Evolutionary conservation across 2,329 filamentous ascomycete species (phyloP), one percentile per base, ranked within the genome.

Genomic region (Ophiostoma ips): DNA sequence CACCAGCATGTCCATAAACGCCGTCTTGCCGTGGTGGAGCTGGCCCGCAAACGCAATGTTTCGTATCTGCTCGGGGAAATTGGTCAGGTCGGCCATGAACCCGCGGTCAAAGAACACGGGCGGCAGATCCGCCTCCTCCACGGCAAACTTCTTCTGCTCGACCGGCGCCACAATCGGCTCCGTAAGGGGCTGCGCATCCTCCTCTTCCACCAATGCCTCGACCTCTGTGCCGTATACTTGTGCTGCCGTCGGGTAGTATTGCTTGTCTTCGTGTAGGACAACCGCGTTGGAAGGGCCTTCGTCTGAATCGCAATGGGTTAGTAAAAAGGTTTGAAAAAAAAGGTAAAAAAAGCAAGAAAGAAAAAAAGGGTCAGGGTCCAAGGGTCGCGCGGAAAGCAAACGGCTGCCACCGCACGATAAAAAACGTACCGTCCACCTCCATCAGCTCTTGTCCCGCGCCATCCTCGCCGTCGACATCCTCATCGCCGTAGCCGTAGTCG

Each of bases 261-360:
- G 92, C 67, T 98, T 98, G 70, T 98, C 92, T 72, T 98, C 92
- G 68, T 98, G 92, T 43, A 98, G 77, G 52, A 98, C 77, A n/a
- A 98, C 88, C 48, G 92, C 90, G 65, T 96, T 98, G 5, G 89
- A 95, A 3, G 90, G 86, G 13, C 85, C 88, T 46, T 89, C 83
- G 64, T 87, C 79, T 77, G 40, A 4, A 15, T n/a, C n/a, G n/a
- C n/a, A n/a, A n/a, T n/a, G n/a, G n/a, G n/a, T n/a, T n/a, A n/a
- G n/a, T n/a, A n/a, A n/a, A n/a, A n/a, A n/a, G n/a, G n/a, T n/a
- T n/a, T n/a, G n/a, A n/a, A n/a, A n/a, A n/a, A n/a, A n/a, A n/a
- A n/a, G n/a, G n/a, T n/a, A 34, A 30, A 3, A 16, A 46, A 7
- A 41, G 21, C 12, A 41, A 41, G 12, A 19, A 5, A 19, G 19